Evolutionary conservation across 2,329 filamentous ascomycete genomes (phyloP).

Genomic region (Alternaria alternata): DNA sequence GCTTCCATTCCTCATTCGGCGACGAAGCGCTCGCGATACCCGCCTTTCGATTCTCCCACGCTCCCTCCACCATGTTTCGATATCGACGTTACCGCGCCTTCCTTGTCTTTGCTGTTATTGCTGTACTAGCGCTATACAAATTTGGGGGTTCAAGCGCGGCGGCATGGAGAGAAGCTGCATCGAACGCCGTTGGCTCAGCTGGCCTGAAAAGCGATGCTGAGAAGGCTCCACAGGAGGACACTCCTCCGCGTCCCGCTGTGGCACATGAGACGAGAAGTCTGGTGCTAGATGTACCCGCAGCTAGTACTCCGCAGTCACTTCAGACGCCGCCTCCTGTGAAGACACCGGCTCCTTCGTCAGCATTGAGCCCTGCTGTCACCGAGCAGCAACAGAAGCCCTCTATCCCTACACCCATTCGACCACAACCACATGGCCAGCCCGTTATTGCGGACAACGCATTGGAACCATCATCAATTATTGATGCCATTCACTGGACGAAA

Average conservation of each 20-base stretch:
- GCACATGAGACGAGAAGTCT: slow-evolving; percentile 46
- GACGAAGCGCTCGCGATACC: slow-evolving; percentile 21
- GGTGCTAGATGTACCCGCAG: slow-evolving; percentile 41
- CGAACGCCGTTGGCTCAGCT: slow-evolving; percentile 29
- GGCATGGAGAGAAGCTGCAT: slow-evolving; percentile 46
- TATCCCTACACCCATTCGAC: slow-evolving; percentile 23
- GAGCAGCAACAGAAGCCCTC: slow-evolving; percentile 25
- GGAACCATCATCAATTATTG: slow-evolving; percentile 26
- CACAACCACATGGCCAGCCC: slow-evolving; percentile 23
- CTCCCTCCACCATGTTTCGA: slow-evolving; percentile 59
- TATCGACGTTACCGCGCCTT: slow-evolving; percentile 70
- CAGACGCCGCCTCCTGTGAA: slow-evolving; percentile 44
- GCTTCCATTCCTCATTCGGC: slow-evolving; percentile 5
- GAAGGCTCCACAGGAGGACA: slow-evolving; percentile 26
- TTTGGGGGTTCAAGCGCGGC: slow-evolving; percentile 58
- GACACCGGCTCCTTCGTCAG: slow-evolving; percentile 19
- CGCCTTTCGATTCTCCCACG: slow-evolving; percentile 9
- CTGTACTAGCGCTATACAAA: slow-evolving; percentile 64
- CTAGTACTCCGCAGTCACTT: slow-evolving; percentile 32
- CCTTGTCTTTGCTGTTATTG: slow-evolving; percentile 62
- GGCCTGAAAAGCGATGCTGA: slow-evolving; percentile 28
- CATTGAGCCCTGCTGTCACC: slow-evolving; percentile 19
- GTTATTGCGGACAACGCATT: slow-evolving; percentile 32
- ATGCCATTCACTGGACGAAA: slow-evolving; percentile 74
- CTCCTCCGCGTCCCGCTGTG: slow-evolving; percentile 35